phyloP scores from a whole-genome alignment of 352 stramenopile genomes.

The Globisporangium middletonii region DNA sequence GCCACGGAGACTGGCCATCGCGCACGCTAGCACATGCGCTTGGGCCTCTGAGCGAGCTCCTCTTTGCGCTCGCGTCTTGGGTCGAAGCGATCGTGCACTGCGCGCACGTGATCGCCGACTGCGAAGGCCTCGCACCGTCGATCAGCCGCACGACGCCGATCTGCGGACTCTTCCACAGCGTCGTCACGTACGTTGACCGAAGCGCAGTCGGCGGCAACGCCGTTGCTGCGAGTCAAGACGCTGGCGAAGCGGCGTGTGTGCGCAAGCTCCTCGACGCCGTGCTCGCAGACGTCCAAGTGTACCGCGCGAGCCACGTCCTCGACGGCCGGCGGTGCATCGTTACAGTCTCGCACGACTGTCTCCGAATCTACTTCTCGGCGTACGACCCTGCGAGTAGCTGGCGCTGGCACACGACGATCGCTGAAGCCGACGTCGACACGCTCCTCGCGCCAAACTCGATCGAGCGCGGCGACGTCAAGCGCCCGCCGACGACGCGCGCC shows the following conservation, averaged over 20 bases:
- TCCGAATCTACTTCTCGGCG: conserved; percentile 54
- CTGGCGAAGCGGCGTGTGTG: conserved; percentile 18
- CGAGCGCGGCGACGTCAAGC: conserved; percentile 30
- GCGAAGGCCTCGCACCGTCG: conserved; percentile 30
- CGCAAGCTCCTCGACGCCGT: conserved; percentile 57
- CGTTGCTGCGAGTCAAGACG: conserved; percentile 11
- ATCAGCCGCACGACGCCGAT: conserved; percentile 53
- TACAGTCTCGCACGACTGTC: conserved; percentile 68
- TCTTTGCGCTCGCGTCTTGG: conserved; percentile 48
- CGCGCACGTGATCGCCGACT: conserved; percentile 34
- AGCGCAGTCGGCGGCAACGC: not conserved
- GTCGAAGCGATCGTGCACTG: conserved; percentile 37
- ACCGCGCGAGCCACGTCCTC: conserved; percentile 42
- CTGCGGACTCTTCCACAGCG: conserved; percentile 54
- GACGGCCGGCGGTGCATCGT: conserved; percentile 44
- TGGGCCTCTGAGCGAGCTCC: conserved; percentile 18
- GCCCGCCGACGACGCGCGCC: conserved; percentile 29
- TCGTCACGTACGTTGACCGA: conserved; percentile 47
- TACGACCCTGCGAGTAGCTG: conserved; percentile 54
- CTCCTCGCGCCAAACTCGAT: conserved; percentile 64
- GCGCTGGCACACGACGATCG: conserved; percentile 46
- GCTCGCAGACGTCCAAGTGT: conserved; percentile 58
- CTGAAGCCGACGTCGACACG: conserved; percentile 47
- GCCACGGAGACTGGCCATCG: conserved; percentile 45
- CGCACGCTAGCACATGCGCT: conserved; percentile 23